Base-by-base conservation (phyloP, 805 yeast species). In the Middelhovenomyces tepae region DNA sequence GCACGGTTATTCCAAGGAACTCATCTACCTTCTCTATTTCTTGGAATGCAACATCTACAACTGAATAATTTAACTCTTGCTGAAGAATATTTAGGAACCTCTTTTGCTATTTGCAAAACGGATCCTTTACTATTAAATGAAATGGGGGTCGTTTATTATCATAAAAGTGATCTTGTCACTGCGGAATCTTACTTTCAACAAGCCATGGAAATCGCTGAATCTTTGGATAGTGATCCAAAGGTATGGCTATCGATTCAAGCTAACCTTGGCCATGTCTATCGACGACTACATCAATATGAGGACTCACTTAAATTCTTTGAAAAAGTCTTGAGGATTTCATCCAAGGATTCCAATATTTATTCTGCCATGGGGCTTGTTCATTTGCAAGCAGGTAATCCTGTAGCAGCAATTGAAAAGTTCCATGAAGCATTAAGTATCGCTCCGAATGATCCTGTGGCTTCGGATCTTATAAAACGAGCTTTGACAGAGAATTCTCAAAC, bases 31-130 rank as follows among this genome's bases (percentile, higher is more conserved):
- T 75, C 81, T 48, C 60, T 91, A 38, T 89, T 83, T 48, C 64
- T 91, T 24, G 99, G 98, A 1, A 91, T 91, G 95, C 97, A 91
- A 60, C 89, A 91, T 54, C 60, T 86, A 46, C 86, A 84, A 39
- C 80, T 89, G 76, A 79, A 78, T 53, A 86, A 87, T 45, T 64
- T 82, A 29, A 70, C 77, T 4, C 61, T 91, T 35, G 85, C 97
- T 0, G 87, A 82, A 46, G 96, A 89, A 53, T 91, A 87, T 50
- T 67, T 91, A 18, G 59, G 66, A 37, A 71, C 87, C 3, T 72
- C 96, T 1, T 77, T 73, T 46, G 73, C 75, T 14, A 73, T 86
- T 2, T 87, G 95, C 55, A 76, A 81, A 15, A 65, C 73, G 3
- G 98, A 91, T 55, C 97, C 99, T 3, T 58, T 89, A 31, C 59